Conservation (phyloP, 2,329 filamentous ascomycete genomes). For the Fusarium xyrophilum region DNA sequence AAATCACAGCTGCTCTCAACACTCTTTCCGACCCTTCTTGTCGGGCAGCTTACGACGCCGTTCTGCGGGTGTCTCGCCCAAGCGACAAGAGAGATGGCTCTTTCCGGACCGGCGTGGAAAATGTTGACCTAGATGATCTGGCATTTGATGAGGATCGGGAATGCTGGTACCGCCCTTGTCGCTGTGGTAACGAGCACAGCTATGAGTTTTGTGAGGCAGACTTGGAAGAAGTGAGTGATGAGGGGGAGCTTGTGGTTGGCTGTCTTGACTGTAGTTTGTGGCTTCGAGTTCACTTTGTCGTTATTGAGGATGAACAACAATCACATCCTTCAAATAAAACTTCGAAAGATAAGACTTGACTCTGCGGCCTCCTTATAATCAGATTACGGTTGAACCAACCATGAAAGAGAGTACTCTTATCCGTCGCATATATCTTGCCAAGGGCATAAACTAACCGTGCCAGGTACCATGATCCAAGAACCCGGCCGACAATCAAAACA, state of each 20-base stretch:
- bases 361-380: neutral
- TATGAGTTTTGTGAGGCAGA: conserved; percentile 66
- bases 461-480: too few species aligned
- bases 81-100: conserved; percentile 31
- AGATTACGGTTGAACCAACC: neutral
- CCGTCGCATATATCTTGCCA: neutral
- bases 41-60: conserved; percentile 62
- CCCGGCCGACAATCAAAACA: neutral
- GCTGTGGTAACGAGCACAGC: conserved; percentile 68
- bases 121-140: conserved; percentile 70
- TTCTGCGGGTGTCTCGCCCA: conserved; percentile 50
- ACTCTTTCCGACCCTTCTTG: conserved; percentile 59
- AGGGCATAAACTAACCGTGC: neutral
- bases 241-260: conserved; percentile 68
- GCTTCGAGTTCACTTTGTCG: conserved; percentile 69
- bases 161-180: conserved; percentile 65
- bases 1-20: conserved; percentile 67
- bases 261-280: conserved; percentile 72
- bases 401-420: neutral
- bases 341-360: conserved; percentile 38
- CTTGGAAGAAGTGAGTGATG: conserved; percentile 63
- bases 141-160: conserved; percentile 56
- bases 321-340: conserved; percentile 6
- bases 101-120: conserved; percentile 68
- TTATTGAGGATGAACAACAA: conserved; percentile 49